A percentile compares a stretch with the other conserved stretches of the same genome.
Conservation (phyloP, 192 early-diverging fungal species). For the Coemansia sp. region DNA sequence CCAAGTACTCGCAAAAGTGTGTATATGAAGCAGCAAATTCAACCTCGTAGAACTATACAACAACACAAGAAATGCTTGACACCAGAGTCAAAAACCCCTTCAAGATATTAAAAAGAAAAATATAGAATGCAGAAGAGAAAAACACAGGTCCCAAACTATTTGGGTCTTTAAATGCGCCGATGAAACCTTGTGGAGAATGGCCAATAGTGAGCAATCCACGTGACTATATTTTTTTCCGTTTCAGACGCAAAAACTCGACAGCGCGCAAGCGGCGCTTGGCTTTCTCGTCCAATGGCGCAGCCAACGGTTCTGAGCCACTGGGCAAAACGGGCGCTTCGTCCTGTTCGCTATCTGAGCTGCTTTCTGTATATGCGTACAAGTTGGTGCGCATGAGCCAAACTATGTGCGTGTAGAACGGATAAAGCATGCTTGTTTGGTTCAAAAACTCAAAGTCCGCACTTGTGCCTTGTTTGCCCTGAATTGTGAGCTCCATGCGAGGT, state of each 20-base stretch:
- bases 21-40: background rate
- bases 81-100: background rate
- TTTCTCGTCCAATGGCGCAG: conserved; percentile 23
- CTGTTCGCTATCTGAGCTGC: conserved; percentile 15
- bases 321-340: conserved; percentile 1
- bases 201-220: background rate
- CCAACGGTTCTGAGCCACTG: conserved; percentile 15
- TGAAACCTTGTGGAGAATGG: background rate
- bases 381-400: conserved; percentile 62
- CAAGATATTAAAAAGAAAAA: background rate
- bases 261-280: conserved; percentile 32
- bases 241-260: conserved; percentile 19
- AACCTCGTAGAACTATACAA: too few species aligned
- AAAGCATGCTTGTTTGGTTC: conserved; percentile 55
- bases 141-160: too few species aligned
- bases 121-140: background rate
- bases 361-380: conserved; percentile 54
- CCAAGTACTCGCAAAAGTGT: background rate
- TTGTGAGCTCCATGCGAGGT: conserved; percentile 64
- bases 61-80: too few species aligned
- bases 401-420: conserved; percentile 73
- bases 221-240: conserved; percentile 9
- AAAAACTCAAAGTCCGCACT: conserved; percentile 75
- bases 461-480: conserved; percentile 72
- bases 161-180: background rate